These are phyloP conservation scores for Apiospora koreana DNA, from an alignment of 2,329 filamentous ascomycete species.

Conservation along the genomic window DNA sequence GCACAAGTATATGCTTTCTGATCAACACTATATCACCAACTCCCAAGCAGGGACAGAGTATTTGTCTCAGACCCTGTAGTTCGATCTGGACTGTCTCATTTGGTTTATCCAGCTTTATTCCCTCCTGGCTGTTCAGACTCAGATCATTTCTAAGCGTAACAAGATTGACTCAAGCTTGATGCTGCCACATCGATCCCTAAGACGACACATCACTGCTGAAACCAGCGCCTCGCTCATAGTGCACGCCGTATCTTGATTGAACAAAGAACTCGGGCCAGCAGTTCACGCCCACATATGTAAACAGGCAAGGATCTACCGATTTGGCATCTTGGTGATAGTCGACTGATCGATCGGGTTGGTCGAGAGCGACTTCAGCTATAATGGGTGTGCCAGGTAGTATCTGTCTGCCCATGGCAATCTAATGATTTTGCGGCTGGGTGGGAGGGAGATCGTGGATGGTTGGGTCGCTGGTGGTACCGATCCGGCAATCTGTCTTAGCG, in stretches of 20 bases:
- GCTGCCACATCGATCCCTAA: not conserved
- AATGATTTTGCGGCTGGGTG: not conserved
- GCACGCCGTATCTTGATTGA: not conserved
- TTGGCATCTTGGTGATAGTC: not conserved
- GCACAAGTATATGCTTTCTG: not conserved
- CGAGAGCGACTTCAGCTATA: not conserved
- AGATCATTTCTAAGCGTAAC: not conserved
- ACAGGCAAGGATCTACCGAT: not conserved
- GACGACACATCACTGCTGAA: not conserved
- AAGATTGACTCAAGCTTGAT: not conserved
- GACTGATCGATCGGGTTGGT: not conserved
- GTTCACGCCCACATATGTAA: not conserved
- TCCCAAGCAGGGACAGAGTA: not conserved
- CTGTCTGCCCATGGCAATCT: not conserved
- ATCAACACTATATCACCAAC: not conserved
- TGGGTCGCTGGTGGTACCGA: conserved; percentile 18
- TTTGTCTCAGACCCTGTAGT: not conserved
- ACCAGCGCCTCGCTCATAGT: not conserved
- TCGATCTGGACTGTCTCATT: not conserved
- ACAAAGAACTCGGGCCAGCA: not conserved
- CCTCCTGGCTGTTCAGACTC: not conserved
- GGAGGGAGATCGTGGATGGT: not conserved
- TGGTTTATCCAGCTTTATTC: not conserved
- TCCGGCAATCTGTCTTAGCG: conserved; percentile 24
- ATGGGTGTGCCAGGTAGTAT: not conserved